A percentile compares a stretch with the other conserved stretches of the same genome.
Conservation (phyloP, 2,329 filamentous ascomycete genomes). For the Microsporum audouinii region DNA sequence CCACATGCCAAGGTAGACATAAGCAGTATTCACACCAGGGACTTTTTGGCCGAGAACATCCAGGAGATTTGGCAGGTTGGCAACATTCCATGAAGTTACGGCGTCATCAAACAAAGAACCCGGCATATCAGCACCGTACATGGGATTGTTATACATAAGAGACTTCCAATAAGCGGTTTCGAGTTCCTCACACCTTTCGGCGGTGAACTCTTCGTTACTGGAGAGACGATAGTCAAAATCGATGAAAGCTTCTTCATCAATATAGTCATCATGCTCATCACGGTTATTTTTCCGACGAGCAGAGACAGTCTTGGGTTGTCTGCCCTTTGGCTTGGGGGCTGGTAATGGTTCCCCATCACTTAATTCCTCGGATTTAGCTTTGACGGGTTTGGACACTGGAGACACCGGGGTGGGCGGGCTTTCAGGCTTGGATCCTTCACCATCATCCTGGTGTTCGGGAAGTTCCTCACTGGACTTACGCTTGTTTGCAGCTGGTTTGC, state of each 20-base stretch:
- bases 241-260: constrained; percentile 85
- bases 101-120: constrained; percentile 86
- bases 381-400: constrained; percentile 41
- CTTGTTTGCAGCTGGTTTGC: constrained; percentile 30
- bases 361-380: constrained; percentile 46
- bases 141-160: constrained; percentile 81
- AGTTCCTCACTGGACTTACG: constrained; percentile 32
- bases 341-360: constrained; percentile 35
- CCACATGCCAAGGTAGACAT: constrained; percentile 98
- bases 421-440: constrained; percentile 31
- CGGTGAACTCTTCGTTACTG: constrained; percentile 70
- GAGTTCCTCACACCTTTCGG: constrained; percentile 84
- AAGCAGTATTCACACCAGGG: constrained; percentile 94
- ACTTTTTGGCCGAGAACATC: constrained; percentile 93
- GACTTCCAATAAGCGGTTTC: constrained; percentile 97
- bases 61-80: constrained; percentile 82
- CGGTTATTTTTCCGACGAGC: constrained; percentile 78
- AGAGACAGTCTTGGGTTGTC: constrained; percentile 61
- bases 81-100: constrained; percentile 81
- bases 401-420: constrained; percentile 46
- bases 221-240: constrained; percentile 85
- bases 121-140: constrained; percentile 94
- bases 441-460: constrained; percentile 22
- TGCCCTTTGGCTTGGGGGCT: constrained; percentile 38
- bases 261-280: constrained; percentile 61